Evolutionary conservation across 352 stramenopile species (phyloP).

Genomic region (Phytopythium chamaehyphon): DNA sequence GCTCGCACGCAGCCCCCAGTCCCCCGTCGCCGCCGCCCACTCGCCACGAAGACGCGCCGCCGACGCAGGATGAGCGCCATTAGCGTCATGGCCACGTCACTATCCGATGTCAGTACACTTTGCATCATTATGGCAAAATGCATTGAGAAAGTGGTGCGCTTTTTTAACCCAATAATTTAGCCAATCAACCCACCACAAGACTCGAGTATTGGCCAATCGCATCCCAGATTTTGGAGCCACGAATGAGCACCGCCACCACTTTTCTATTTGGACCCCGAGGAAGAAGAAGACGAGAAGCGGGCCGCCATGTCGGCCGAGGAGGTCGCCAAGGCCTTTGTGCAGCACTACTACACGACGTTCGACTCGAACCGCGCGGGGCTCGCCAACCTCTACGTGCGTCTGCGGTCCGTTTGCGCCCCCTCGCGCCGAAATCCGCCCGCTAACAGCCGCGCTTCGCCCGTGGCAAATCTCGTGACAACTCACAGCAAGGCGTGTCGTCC

Average conservation of each 20-base stretch:
- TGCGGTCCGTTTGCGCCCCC: not conserved
- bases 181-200: not conserved
- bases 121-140: not conserved
- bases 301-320: conserved; percentile 78
- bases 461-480: not conserved
- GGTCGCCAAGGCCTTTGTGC: conserved; percentile 81
- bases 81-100: not conserved
- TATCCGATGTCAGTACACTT: too few species aligned
- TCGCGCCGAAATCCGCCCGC: too few species aligned
- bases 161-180: conserved; percentile 24
- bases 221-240: conserved; percentile 6
- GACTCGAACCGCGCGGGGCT: conserved; percentile 74
- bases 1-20: not conserved
- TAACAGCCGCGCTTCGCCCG: not conserved
- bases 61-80: conserved; percentile 5
- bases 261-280: conserved; percentile 1
- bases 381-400: conserved; percentile 76
- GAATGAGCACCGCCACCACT: conserved; percentile 14
- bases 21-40: conserved; percentile 15
- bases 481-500: conserved; percentile 64
- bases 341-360: conserved; percentile 88
- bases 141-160: not conserved
- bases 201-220: conserved; percentile 7
- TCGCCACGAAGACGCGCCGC: conserved; percentile 1
- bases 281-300: conserved; percentile 5